A percentile compares a stretch with the other conserved stretches of the same genome.
phyloP scores from a whole-genome alignment of 2,329 filamentous ascomycete genomes.

The Eurotiales sp. region DNA sequence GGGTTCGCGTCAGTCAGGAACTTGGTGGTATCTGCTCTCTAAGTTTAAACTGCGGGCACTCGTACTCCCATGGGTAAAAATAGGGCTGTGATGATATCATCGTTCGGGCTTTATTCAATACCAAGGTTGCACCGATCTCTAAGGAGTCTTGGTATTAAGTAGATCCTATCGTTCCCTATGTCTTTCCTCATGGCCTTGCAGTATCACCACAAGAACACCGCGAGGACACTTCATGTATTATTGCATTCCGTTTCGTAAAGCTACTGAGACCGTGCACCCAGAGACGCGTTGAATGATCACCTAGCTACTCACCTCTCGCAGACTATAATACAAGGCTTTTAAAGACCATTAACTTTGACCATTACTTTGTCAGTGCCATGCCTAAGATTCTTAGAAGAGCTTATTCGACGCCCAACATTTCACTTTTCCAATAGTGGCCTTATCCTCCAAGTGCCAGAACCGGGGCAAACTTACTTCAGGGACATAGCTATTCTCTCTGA shows the following conservation, averaged over 20 bases:
- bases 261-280: slow-evolving; percentile 5
- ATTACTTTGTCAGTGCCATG: background rate
- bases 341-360: no score
- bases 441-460: background rate
- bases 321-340: background rate
- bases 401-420: background rate
- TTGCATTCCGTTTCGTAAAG: background rate
- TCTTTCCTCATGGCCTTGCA: slow-evolving; percentile 2
- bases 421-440: background rate
- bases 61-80: background rate
- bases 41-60: background rate
- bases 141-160: slow-evolving; percentile 8
- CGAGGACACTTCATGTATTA: background rate
- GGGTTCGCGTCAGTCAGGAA: slow-evolving; percentile 7
- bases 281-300: background rate
- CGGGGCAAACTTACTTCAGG: background rate
- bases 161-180: slow-evolving; percentile 6
- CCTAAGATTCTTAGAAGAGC: background rate
- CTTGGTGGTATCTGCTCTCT: no score
- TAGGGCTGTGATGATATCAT: slow-evolving; percentile 1
- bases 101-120: background rate
- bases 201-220: background rate
- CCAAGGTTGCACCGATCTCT: slow-evolving; percentile 1
- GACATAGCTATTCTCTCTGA: background rate
- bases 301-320: background rate